These are phyloP conservation scores for Bipolaris bicolor DNA, from an alignment of 2,329 filamentous ascomycete species.

Conservation along the genomic window DNA sequence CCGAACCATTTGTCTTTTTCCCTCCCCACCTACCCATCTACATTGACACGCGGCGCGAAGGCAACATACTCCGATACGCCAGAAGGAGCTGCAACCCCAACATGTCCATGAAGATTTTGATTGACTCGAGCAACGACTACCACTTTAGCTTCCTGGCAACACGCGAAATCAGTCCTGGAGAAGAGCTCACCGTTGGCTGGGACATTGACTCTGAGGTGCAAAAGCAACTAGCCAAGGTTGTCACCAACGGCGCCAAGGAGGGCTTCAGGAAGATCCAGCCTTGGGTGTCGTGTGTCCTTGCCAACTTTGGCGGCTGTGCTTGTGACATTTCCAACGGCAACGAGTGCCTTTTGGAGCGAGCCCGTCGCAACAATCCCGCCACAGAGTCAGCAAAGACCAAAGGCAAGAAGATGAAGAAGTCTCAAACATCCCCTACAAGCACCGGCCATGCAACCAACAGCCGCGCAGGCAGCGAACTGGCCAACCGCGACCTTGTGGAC, in stretches of 20 bases:
- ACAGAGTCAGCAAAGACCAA: slow-evolving; percentile 51
- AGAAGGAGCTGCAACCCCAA: slow-evolving; percentile 92
- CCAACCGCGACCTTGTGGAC: slow-evolving; percentile 57
- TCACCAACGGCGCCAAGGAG: slow-evolving; percentile 67
- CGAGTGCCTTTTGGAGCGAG: slow-evolving; percentile 47
- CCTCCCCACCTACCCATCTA: slow-evolving; percentile 87
- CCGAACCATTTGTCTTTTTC: slow-evolving; percentile 65
- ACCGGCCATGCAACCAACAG: slow-evolving; percentile 61
- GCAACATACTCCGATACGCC: slow-evolving; percentile 85
- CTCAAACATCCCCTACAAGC: slow-evolving; percentile 61
- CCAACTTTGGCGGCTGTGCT: slow-evolving; percentile 80
- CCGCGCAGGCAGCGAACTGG: slow-evolving; percentile 64
- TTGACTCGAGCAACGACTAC: slow-evolving; percentile 72
- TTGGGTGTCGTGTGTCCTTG: slow-evolving; percentile 73
- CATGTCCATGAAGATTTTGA: slow-evolving; percentile 82
- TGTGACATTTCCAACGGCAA: slow-evolving; percentile 60
- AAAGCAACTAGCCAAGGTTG: slow-evolving; percentile 65
- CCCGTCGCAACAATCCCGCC: slow-evolving; percentile 40
- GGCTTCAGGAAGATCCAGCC: slow-evolving; percentile 66
- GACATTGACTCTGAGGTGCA: slow-evolving; percentile 57
- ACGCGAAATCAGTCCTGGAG: slow-evolving; percentile 71
- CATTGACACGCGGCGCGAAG: slow-evolving; percentile 89
- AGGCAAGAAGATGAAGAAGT: slow-evolving; percentile 56
- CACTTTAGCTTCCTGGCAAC: slow-evolving; percentile 93
- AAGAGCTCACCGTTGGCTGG: slow-evolving; percentile 73